Evolutionary conservation across 2,329 filamentous ascomycete species (phyloP), one percentile per base, ranked within the genome.

Genomic region (Orbilia ellipsospora): DNA sequence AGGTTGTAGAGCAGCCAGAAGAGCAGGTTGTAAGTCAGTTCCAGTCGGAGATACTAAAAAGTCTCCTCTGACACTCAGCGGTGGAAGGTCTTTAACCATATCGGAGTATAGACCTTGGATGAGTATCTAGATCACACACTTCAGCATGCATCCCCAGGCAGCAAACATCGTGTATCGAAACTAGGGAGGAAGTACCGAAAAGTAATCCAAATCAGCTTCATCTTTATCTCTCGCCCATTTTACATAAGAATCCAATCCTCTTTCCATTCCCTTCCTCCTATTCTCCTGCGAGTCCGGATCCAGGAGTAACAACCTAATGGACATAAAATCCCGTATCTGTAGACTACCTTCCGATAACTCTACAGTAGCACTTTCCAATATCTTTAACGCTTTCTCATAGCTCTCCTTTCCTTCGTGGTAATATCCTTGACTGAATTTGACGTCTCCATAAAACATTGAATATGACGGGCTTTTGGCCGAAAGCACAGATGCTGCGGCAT

Each of bases 351-450:
- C 72, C n/a, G 64, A 69, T n/a, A 75, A n/a, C 52, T 65, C 64
- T 23, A 52, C 59, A 7, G 44, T 55, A 23, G 44, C 36, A n/a
- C 31, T 26, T 2, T 45, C 18, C 3, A 75, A 26, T 23, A 75
- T 26, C 23, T 42, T 61, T 18, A 57, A 44, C 1, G 72, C 52
- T 20, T 59, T 61, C 12, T 16, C 36, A 44, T 69, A 75, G 7
- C 65, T 50, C 31, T 55, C 64, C 6, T 45, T 57, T 45, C 64
- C 72, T 4, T 75, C 72, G 7, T 59, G 57, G 40, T 69, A 61
- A 48, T 75, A 75, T 1, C 72, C 72, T 15, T 75, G 72, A 15
- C 60, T 60, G 8, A 75, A 52, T n/a, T 75, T 75, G 36, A 75
- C 20, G 7, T 44, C 52, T 10, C 72, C 72, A 4, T 64, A 57